Conservation (phyloP, 306 rosid genomes). For the Dryas alaskensis region DNA sequence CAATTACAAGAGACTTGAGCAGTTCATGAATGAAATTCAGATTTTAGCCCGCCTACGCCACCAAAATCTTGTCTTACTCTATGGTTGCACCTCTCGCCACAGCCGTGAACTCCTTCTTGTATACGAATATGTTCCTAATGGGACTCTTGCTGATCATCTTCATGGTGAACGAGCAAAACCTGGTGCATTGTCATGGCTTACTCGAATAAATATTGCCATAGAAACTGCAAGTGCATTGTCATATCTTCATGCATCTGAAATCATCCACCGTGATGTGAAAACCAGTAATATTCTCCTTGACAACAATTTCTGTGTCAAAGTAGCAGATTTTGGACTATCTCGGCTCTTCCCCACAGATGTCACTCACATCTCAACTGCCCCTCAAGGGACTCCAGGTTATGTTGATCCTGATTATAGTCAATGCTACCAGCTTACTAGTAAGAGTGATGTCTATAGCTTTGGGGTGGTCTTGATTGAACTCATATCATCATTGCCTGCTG, state of each 20-base stretch:
- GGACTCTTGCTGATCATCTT: conserved; percentile 85
- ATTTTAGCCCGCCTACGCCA: conserved; percentile 60
- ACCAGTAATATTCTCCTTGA: conserved; percentile 82
- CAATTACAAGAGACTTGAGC: conserved; percentile 75
- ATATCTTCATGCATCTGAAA: conserved; percentile 70
- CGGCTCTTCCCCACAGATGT: conserved; percentile 66
- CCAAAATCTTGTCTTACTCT: conserved; percentile 67
- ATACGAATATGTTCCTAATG: conserved; percentile 75
- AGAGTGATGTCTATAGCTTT: conserved; percentile 85
- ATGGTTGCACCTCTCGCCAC: conserved; percentile 81
- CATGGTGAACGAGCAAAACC: conserved; percentile 54
- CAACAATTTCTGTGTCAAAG: conserved; percentile 55
- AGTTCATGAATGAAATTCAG: conserved; percentile 70
- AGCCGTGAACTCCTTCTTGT: conserved; percentile 84
- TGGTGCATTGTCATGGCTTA: conserved; percentile 48
- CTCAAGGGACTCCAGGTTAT: conserved; percentile 95
- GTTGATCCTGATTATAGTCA: conserved; percentile 86
- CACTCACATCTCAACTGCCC: conserved; percentile 80
- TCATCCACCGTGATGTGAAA: conserved; percentile 81
- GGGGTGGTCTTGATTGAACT: conserved; percentile 83
- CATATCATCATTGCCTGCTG: conserved; percentile 81
- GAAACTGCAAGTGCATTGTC: conserved; percentile 75
- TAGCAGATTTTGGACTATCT: conserved; percentile 88
- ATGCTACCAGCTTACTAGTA: conserved; percentile 67
- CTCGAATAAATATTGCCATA: conserved; percentile 64